phyloP scores from a whole-genome alignment of 495 filamentous ascomycete genomes.

The Sporormia fimetaria region DNA sequence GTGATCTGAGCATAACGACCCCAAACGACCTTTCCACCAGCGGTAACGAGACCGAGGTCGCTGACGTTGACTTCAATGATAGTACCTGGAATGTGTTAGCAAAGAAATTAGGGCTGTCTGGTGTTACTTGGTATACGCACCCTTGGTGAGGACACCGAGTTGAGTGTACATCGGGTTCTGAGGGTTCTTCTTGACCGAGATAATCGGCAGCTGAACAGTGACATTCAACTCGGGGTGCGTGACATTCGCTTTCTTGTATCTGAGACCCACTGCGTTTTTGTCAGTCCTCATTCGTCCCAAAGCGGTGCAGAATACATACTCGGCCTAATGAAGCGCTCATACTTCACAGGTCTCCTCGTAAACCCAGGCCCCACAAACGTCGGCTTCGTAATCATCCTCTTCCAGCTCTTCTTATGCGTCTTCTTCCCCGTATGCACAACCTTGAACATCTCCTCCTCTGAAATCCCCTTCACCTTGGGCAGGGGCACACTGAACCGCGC shows the following conservation, averaged over 20 bases:
- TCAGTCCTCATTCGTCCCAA: neutral
- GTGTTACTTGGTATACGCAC: slow-evolving; percentile 73
- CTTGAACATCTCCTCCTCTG: slow-evolving; percentile 97
- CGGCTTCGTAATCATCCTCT: slow-evolving; percentile 90
- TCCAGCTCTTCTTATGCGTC: slow-evolving; percentile 73
- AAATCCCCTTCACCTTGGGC: slow-evolving; percentile 71
- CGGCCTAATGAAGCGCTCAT: slow-evolving; percentile 57
- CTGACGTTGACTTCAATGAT: slow-evolving; percentile 77
- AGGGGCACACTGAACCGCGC: slow-evolving; percentile 92
- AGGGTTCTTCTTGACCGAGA: slow-evolving; percentile 95
- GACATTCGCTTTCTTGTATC: slow-evolving; percentile 92
- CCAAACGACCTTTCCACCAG: slow-evolving; percentile 64
- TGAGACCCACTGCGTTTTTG: slow-evolving; percentile 65
- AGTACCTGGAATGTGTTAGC: neutral
- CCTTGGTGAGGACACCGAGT: slow-evolving; percentile 85
- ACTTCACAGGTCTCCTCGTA: slow-evolving; percentile 86
- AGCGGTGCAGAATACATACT: slow-evolving; percentile 3
- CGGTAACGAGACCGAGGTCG: slow-evolving; percentile 85
- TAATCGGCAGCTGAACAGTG: slow-evolving; percentile 85
- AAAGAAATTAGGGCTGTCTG: neutral
- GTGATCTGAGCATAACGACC: slow-evolving; percentile 40
- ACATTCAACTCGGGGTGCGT: slow-evolving; percentile 79
- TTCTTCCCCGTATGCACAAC: slow-evolving; percentile 92
- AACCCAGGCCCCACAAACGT: slow-evolving; percentile 87
- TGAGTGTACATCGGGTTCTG: slow-evolving; percentile 92